phyloP scores from a whole-genome alignment of 352 stramenopile genomes.

The Globisporangium perplexum region DNA sequence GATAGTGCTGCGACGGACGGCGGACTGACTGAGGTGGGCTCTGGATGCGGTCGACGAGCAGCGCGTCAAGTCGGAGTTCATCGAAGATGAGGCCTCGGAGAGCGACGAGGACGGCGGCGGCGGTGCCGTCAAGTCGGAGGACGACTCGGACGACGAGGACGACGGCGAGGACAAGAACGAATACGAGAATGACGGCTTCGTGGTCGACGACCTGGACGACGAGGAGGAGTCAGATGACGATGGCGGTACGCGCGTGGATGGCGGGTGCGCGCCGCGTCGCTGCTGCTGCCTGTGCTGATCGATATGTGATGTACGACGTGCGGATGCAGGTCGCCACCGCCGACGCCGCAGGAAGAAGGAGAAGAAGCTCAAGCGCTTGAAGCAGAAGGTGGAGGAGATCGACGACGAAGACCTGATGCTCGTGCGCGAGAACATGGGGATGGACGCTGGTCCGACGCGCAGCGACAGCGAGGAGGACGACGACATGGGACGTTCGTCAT shows the following conservation, averaged over 20 bases:
- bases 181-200: conserved; percentile 88
- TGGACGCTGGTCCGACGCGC: conserved; percentile 66
- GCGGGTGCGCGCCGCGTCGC: background rate
- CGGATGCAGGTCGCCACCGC: conserved; percentile 40
- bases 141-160: conserved; percentile 74
- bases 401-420: conserved; percentile 87
- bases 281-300: background rate
- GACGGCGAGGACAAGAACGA: conserved; percentile 84
- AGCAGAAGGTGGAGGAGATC: conserved; percentile 85
- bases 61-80: conserved; percentile 78
- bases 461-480: conserved; percentile 77
- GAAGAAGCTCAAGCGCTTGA: conserved; percentile 83
- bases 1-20: background rate
- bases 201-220: conserved; percentile 79
- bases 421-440: conserved; percentile 87
- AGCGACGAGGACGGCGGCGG: conserved; percentile 62
- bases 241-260: conserved; percentile 29
- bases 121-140: conserved; percentile 41
- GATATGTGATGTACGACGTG: background rate
- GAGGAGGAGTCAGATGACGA: conserved; percentile 71
- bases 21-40: background rate
- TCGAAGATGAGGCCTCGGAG: conserved; percentile 87
- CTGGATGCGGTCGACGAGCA: conserved; percentile 10
- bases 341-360: conserved; percentile 81
- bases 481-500: conserved; percentile 48